Evolutionary conservation across 2,329 filamentous ascomycete species (phyloP).

Genomic region (Trichoderma hamatum): DNA sequence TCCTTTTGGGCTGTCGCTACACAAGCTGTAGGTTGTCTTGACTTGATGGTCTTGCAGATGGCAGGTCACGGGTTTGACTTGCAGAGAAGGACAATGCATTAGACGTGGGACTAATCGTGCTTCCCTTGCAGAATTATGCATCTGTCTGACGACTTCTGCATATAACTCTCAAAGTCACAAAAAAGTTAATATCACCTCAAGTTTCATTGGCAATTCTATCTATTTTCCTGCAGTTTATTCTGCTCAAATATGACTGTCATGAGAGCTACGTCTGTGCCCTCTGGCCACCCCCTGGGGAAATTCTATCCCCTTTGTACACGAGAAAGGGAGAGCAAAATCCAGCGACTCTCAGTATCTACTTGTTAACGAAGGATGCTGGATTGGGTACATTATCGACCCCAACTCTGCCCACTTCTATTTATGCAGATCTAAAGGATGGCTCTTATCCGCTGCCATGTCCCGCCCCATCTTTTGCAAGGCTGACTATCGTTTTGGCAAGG

Average conservation of each 20-base stretch:
- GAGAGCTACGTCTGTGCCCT: background rate
- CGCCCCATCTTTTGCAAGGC: constrained; percentile 6
- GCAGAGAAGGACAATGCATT: constrained; percentile 19
- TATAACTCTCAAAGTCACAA: background rate
- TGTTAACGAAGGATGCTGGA: background rate
- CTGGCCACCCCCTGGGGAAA: background rate
- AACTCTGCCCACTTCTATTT: background rate
- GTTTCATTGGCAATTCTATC: background rate
- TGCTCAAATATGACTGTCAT: background rate
- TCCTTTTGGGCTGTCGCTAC: background rate
- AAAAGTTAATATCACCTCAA: background rate
- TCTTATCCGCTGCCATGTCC: constrained; percentile 9
- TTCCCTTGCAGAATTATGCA: constrained; percentile 24
- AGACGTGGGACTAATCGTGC: background rate
- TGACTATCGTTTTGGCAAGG: background rate
- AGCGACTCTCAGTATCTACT: background rate
- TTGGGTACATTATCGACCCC: background rate
- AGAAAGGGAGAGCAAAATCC: background rate
- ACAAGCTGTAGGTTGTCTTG: background rate
- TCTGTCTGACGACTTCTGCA: constrained; percentile 1
- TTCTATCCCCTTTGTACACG: background rate
- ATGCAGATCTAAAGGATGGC: constrained; percentile 15
- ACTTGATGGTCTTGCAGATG: background rate
- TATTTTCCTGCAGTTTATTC: background rate
- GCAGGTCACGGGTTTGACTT: background rate